phyloP scores from a whole-genome alignment of 371 early-diverging fungal species.

The Rhizopus delemar region DNA sequence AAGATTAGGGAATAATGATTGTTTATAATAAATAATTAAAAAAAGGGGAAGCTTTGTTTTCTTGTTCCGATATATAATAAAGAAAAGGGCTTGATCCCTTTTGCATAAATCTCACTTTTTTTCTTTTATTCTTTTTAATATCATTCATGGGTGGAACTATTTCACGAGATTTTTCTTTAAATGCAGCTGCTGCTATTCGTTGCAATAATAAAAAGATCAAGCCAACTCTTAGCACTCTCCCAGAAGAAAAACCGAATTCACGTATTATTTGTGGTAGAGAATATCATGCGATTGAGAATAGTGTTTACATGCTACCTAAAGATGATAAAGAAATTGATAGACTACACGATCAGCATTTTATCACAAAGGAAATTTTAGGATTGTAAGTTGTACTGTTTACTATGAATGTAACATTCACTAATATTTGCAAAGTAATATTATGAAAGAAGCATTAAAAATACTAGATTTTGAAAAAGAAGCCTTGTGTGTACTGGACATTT shows the following conservation, averaged over 20 bases:
- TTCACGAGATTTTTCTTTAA: conserved; percentile 1
- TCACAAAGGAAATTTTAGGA: conserved; percentile 42
- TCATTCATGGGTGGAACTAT: neutral
- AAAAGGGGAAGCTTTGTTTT: no score
- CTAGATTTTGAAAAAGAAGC: conserved; percentile 32
- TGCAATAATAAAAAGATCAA: neutral
- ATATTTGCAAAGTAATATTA: conserved; percentile 33
- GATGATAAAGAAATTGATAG: conserved; percentile 49
- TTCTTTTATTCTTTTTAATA: neutral
- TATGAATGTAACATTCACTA: neutral
- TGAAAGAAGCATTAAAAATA: conserved; percentile 30
- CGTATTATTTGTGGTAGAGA: conserved; percentile 33
- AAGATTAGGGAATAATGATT: no score
- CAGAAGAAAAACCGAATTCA: neutral
- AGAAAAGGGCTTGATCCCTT: neutral
- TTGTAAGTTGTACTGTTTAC: conserved; percentile 24
- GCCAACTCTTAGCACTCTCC: neutral
- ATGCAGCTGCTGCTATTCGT: neutral
- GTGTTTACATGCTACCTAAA: conserved; percentile 39
- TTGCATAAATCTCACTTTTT: conserved; percentile 1
- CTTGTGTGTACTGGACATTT: conserved; percentile 34
- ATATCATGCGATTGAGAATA: conserved; percentile 36
- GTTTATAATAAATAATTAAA: no score
- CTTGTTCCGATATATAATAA: neutral
- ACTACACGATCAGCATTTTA: conserved; percentile 43